phyloP scores from a whole-genome alignment of 768 basidiomycete genomes.

The Psilocybe subaeruginosa region DNA sequence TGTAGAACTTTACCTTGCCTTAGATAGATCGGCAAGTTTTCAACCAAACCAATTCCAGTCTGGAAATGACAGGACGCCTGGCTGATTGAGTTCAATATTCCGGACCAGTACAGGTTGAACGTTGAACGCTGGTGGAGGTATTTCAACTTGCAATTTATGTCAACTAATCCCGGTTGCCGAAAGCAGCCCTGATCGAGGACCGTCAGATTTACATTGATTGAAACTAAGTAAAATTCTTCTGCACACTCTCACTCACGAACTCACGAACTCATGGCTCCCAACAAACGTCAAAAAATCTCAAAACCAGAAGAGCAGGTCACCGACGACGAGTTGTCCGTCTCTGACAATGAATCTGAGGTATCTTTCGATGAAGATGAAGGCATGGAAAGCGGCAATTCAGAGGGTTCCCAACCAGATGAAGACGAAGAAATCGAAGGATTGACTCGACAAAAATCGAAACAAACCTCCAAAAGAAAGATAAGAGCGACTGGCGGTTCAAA shows the following conservation, averaged over 20 bases:
- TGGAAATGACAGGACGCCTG: neutral
- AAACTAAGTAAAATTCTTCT: constrained; percentile 9
- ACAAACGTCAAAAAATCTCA: constrained; percentile 55
- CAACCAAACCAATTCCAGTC: neutral
- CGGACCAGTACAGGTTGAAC: neutral
- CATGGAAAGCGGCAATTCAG: constrained; percentile 15
- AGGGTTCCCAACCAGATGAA: constrained; percentile 40
- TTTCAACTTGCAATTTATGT: neutral
- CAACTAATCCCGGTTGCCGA: neutral
- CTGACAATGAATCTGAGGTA: constrained; percentile 20
- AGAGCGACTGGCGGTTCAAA: constrained; percentile 74
- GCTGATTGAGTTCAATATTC: neutral
- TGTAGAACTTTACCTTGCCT: neutral
- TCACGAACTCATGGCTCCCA: constrained; percentile 44
- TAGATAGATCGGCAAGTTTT: neutral
- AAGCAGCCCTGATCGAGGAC: constrained; percentile 15
- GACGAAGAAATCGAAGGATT: constrained; percentile 66
- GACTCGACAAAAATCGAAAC: constrained; percentile 67
- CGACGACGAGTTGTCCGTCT: constrained; percentile 21
- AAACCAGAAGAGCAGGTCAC: constrained; percentile 32
- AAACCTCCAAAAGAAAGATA: constrained; percentile 83
- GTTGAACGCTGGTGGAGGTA: neutral
- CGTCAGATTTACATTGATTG: constrained; percentile 1
- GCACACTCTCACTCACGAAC: constrained; percentile 13
- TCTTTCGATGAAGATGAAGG: constrained; percentile 27